A percentile compares a stretch with the other conserved stretches of the same genome.
phyloP scores from a whole-genome alignment of 1,284 basidiomycete genomes.

The Cutaneotrichosporon sp. region DNA sequence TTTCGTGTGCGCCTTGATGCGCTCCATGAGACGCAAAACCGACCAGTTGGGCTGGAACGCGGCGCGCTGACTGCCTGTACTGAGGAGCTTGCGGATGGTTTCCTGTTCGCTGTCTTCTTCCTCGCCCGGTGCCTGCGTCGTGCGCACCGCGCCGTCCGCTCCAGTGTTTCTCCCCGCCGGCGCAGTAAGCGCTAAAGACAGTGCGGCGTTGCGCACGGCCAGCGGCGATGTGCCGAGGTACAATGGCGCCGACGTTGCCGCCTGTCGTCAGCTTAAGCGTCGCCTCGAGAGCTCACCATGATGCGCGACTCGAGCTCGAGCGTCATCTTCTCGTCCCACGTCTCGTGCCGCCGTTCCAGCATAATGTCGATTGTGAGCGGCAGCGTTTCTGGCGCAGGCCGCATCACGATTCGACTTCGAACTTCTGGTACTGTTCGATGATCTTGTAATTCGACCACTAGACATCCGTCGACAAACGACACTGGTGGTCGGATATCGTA shows the following conservation, averaged over 20 bases:
- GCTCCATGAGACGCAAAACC: slow-evolving; percentile 34
- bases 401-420: slow-evolving; percentile 44
- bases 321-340: slow-evolving; percentile 43
- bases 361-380: slow-evolving; percentile 45
- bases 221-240: slow-evolving; percentile 47
- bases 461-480: slow-evolving; percentile 47
- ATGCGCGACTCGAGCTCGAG: slow-evolving; percentile 48
- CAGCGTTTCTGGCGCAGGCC: slow-evolving; percentile 45
- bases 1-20: slow-evolving; percentile 17
- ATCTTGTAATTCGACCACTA: slow-evolving; percentile 49
- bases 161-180: slow-evolving; percentile 37
- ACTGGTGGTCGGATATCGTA: slow-evolving; percentile 44
- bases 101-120: slow-evolving; percentile 28
- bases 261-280: slow-evolving; percentile 22
- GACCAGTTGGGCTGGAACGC: slow-evolving; percentile 40
- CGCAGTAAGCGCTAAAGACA: slow-evolving; percentile 40
- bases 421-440: slow-evolving; percentile 35
- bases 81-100: slow-evolving; percentile 33
- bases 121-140: slow-evolving; percentile 7
- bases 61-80: slow-evolving; percentile 14
- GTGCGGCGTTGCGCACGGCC: slow-evolving; percentile 44
- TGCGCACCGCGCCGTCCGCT: slow-evolving; percentile 34
- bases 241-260: slow-evolving; percentile 47
- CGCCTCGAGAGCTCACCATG: slow-evolving; percentile 31
- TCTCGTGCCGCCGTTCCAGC: slow-evolving; percentile 39